Base-by-base conservation (phyloP, 805 yeast species). In the Candida quercuum region DNA sequence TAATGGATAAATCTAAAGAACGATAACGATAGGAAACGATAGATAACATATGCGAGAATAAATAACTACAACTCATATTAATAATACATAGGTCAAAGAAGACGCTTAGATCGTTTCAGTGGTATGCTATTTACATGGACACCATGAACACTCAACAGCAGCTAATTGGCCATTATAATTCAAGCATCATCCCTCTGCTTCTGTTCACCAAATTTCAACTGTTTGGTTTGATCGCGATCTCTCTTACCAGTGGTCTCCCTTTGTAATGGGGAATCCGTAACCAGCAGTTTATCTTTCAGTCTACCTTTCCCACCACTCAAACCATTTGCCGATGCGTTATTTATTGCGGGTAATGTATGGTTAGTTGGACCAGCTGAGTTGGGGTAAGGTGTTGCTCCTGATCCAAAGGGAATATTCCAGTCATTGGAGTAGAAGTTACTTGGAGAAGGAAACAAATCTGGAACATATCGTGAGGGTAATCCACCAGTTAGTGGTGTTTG, bases 361-460 rank as follows among this genome's bases (percentile, higher is more conserved):
- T 29, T 29, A 7, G 34, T 10, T 12, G 49, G 47, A 2, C 45
- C 43, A 7, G 61, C 58, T 10, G 63, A 51, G 7, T 60, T 47
- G 1, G 66, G 60, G 14, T 59, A 43, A 12, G 72, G 71, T 3
- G 72, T 67, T 11, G 39, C 47, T 10, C 62, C 62, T 2, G 66
- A 54, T 5, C 72, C 72, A 52, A 64, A 67, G 10, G 72, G 69
- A 12, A 68, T 60, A 35, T 64, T 64, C 80, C 80, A 76, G 32
- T 75, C 81, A 37, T 76, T 69, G 6, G 78, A 74, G 49, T 82
- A 85, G 47, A 79, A 78, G 44, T 75, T 82, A n/a, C 79, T 74
- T 0, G 96, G 96, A 6, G 91, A 82, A 22, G 88, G 89, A 50
- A 86, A 77, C 54, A 81, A 65, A 49, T 85, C 94, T 41, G 72